Evolutionary conservation across 192 early-diverging fungal genomes (phyloP).

Genomic region (Linnemannia hyalina): DNA sequence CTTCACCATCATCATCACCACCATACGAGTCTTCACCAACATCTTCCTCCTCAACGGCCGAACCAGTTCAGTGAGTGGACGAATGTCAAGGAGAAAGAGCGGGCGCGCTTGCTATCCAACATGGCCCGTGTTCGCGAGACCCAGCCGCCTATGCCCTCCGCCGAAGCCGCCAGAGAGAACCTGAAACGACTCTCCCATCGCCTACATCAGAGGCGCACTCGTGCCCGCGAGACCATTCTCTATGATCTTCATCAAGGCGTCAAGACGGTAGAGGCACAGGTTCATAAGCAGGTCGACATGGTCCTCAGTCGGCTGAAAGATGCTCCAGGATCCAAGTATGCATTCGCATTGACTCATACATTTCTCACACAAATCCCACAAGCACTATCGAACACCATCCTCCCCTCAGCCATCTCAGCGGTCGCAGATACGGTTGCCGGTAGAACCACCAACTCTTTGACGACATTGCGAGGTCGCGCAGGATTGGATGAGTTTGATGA

Average conservation of each 20-base stretch:
- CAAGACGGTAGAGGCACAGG: conserved; percentile 49
- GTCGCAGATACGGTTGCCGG: conserved; percentile 47
- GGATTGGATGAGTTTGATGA: conserved; percentile 50
- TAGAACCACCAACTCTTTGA: conserved; percentile 42
- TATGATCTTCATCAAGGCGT: conserved; percentile 49
- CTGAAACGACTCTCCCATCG: conserved; percentile 35
- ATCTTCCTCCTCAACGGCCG: conserved; percentile 23
- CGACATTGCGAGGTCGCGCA: conserved; percentile 30
- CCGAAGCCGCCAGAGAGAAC: conserved; percentile 40
- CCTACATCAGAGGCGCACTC: conserved; percentile 39
- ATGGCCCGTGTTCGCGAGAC: conserved; percentile 27
- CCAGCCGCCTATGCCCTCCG: conserved; percentile 9
- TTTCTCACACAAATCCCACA: conserved; percentile 50
- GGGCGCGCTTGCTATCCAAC: conserved; percentile 39
- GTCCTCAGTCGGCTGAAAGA: conserved; percentile 41
- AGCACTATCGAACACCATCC: conserved; percentile 41
- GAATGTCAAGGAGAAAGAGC: conserved; percentile 40
- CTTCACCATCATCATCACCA: conserved; percentile 20
- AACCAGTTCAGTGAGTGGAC: conserved; percentile 47
- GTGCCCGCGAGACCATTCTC: conserved; percentile 44
- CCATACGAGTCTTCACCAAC: conserved; percentile 24
- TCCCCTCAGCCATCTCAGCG: conserved; percentile 52
- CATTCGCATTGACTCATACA: conserved; percentile 46
- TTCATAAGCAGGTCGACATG: conserved; percentile 55
- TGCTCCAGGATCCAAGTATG: conserved; percentile 44